Percentiles rank a stretch among this genome's conserved stretches.
phyloP scores from a whole-genome alignment of 2,329 filamentous ascomycete species.

The Penicillium brevicompactum region DNA sequence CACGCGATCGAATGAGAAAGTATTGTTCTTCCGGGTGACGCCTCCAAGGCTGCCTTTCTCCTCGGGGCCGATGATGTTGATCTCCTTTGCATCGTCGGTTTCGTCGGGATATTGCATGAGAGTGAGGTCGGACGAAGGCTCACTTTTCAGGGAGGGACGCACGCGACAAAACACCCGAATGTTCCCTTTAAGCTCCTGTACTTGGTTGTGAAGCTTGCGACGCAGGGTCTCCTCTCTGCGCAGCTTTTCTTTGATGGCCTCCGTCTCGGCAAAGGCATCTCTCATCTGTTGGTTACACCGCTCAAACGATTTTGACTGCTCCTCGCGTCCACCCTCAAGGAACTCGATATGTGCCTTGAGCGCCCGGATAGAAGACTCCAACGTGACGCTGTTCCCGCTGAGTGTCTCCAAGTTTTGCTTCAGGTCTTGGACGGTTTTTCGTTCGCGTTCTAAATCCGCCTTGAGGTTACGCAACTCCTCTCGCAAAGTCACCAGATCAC shows the following conservation, averaged over 20 bases:
- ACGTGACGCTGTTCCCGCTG: constrained; percentile 61
- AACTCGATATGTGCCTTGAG: constrained; percentile 83
- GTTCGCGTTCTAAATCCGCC: constrained; percentile 63
- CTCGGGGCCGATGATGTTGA: constrained; percentile 79
- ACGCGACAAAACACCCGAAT: constrained; percentile 98
- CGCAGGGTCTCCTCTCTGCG: constrained; percentile 89
- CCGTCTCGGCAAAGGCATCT: constrained; percentile 70
- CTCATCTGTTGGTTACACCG: constrained; percentile 78
- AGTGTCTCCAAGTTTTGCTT: constrained; percentile 63
- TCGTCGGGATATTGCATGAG: constrained; percentile 77
- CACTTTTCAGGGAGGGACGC: constrained; percentile 68
- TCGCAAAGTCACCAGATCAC: constrained; percentile 52
- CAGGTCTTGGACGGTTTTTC: constrained; percentile 59
- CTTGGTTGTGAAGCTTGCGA: constrained; percentile 92
- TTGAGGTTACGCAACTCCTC: constrained; percentile 44
- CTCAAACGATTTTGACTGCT: constrained; percentile 83
- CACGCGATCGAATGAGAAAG: constrained; percentile 91
- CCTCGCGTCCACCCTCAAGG: constrained; percentile 84
- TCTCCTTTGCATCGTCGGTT: constrained; percentile 82
- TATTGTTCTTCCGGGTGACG: constrained; percentile 74
- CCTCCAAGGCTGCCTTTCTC: constrained; percentile 79
- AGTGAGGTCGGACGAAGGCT: constrained; percentile 64
- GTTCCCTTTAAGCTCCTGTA: constrained; percentile 96
- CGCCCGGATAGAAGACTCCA: constrained; percentile 75
- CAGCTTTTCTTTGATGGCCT: constrained; percentile 75